Conservation (phyloP, 2,329 filamentous ascomycete species). For the Microcyclospora pomicola region DNA sequence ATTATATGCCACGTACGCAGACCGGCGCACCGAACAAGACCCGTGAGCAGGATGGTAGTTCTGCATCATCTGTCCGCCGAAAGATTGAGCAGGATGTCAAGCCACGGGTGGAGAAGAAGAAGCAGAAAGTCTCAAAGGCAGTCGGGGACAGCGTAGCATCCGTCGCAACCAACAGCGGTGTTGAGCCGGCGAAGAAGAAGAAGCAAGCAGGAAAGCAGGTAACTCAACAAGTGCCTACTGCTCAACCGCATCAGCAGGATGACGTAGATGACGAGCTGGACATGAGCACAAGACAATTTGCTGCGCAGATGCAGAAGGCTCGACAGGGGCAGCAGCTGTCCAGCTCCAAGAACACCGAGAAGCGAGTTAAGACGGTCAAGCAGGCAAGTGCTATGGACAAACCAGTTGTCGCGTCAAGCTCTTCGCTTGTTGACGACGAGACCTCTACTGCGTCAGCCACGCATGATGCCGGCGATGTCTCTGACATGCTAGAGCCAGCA, state of each 20-base stretch:
- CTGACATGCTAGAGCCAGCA: constrained; percentile 78
- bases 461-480: constrained; percentile 50
- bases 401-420: constrained; percentile 39
- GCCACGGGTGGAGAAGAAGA: constrained; percentile 5
- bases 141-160: constrained; percentile 9
- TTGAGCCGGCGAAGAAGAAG: constrained; percentile 17
- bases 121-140: constrained; percentile 9
- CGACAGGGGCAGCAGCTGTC: constrained; percentile 53
- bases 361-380: constrained; percentile 51
- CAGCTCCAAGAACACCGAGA: constrained; percentile 20
- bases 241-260: constrained; percentile 15
- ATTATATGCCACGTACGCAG: background rate
- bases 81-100: background rate
- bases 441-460: constrained; percentile 55
- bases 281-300: constrained; percentile 61
- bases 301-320: constrained; percentile 54
- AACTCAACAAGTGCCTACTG: constrained; percentile 7
- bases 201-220: constrained; percentile 6
- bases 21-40: constrained; percentile 1
- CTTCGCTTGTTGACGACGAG: constrained; percentile 60
- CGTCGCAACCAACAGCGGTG: constrained; percentile 8
- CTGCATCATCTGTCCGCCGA: constrained; percentile 5
- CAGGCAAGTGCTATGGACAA: constrained; percentile 32
- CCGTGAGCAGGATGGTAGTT: constrained; percentile 2
- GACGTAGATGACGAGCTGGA: constrained; percentile 42